Evolutionary conservation across 1,284 basidiomycete species (phyloP).

Genomic region (Papiliotrema terrestris): DNA sequence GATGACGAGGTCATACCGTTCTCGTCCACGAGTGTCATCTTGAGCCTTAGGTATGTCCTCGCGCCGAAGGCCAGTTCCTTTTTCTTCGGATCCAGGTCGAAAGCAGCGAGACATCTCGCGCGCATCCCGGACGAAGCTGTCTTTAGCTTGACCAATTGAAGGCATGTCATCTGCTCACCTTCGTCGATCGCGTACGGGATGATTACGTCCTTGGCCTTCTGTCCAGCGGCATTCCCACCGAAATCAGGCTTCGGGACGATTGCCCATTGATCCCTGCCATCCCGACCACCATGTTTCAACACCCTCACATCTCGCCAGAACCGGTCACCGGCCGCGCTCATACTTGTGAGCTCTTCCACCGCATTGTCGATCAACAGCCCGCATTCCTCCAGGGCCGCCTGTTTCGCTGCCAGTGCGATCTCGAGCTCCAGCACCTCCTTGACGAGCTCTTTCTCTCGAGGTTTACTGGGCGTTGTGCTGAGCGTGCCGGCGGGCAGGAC

Average conservation of each 20-base stretch:
- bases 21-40: conserved; percentile 18
- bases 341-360: conserved; percentile 36
- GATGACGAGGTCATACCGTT: conserved; percentile 13
- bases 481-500: conserved; percentile 34
- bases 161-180: conserved; percentile 20
- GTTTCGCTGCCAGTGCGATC: conserved; percentile 32
- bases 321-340: conserved; percentile 28
- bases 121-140: conserved; percentile 21
- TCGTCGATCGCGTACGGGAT: conserved; percentile 49
- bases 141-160: conserved; percentile 2
- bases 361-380: conserved; percentile 39
- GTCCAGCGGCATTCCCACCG: conserved; percentile 20
- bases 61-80: conserved; percentile 36
- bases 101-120: conserved; percentile 38
- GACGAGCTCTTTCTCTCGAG: conserved; percentile 6
- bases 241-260: conserved; percentile 43
- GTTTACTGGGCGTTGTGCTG: conserved; percentile 13
- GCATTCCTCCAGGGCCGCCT: conserved; percentile 38
- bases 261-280: conserved; percentile 36
- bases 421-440: conserved; percentile 28
- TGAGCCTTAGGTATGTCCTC: conserved; percentile 26
- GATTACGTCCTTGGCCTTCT: conserved; percentile 43
- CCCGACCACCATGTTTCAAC: conserved; percentile 22
- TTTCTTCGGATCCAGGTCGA: conserved; percentile 41
- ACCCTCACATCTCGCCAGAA: conserved; percentile 32